Percentiles rank a stretch among this genome's conserved stretches.
Conservation (phyloP, 495 filamentous ascomycete genomes). For the Tuber borchii region DNA sequence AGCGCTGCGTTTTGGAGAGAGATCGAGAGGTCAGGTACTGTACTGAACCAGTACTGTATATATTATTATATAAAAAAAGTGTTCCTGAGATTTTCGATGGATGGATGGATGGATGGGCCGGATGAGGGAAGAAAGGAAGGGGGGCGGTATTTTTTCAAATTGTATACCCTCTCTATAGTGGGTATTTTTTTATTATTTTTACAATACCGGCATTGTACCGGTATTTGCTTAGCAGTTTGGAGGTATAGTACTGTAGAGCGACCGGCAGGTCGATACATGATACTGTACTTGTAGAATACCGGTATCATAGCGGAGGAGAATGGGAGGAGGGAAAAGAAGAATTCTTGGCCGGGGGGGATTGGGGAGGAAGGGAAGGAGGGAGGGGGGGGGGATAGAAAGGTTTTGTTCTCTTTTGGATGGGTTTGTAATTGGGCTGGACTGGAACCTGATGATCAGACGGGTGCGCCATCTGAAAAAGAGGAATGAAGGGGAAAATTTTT, state of each 20-base stretch:
- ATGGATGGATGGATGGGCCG: background rate
- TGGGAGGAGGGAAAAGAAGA: background rate
- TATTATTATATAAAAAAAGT: background rate
- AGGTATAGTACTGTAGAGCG: background rate
- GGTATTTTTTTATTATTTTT: background rate
- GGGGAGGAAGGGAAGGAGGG: background rate
- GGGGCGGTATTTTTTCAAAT: background rate
- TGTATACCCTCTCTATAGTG: too few relatives aligned
- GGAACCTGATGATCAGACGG: background rate
- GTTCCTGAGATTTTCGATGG: background rate
- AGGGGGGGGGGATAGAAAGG: background rate
- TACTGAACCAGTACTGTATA: too few relatives aligned
- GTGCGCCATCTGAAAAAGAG: background rate
- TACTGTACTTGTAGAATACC: background rate
- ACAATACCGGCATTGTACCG: too few relatives aligned
- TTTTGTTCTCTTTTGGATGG: background rate
- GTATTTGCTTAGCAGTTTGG: background rate
- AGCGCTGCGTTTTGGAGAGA: background rate
- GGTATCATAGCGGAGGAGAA: background rate
- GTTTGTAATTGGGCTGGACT: background rate
- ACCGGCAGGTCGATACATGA: background rate
- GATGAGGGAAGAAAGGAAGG: background rate
- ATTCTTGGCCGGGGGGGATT: background rate
- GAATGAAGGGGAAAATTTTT: background rate
- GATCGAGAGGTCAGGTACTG: background rate